Percentiles rank a stretch among this genome's conserved stretches.
Evolutionary conservation across 2,329 filamentous ascomycete species (phyloP).

Genomic region (Sarocladium strictum): DNA sequence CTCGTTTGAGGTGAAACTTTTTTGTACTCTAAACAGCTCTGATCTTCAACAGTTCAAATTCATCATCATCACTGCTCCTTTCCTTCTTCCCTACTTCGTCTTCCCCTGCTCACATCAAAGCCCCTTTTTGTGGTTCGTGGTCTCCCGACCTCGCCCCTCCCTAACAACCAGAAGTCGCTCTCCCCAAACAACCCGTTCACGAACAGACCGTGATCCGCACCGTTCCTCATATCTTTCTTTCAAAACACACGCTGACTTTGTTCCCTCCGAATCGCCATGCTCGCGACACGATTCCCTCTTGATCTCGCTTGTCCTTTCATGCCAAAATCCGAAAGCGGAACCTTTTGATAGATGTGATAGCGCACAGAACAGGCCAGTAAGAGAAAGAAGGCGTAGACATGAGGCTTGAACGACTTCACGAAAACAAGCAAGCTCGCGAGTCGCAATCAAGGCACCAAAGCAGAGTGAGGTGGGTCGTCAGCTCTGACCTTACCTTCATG

Average conservation of each 20-base stretch:
- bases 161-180: not conserved
- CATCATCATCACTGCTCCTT: constrained; percentile 2
- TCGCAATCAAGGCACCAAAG: not conserved
- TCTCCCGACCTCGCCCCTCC: not conserved
- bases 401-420: not conserved
- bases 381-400: not conserved
- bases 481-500: not conserved
- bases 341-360: not conserved
- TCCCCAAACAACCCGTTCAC: not conserved
- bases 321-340: not conserved
- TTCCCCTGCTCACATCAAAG: not conserved
- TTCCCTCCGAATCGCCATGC: not conserved
- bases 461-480: not conserved
- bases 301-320: not conserved
- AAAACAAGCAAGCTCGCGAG: not conserved
- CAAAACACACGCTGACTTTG: not conserved
- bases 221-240: not conserved
- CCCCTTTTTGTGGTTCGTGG: not conserved
- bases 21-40: constrained; percentile 7
- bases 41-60: not conserved
- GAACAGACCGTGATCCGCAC: not conserved
- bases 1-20: constrained; percentile 12
- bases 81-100: not conserved
- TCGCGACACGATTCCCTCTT: not conserved
- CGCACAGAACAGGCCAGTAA: not conserved